Evolutionary conservation across 2,329 filamentous ascomycete genomes (phyloP).

Genomic region (Xylariales sp.): DNA sequence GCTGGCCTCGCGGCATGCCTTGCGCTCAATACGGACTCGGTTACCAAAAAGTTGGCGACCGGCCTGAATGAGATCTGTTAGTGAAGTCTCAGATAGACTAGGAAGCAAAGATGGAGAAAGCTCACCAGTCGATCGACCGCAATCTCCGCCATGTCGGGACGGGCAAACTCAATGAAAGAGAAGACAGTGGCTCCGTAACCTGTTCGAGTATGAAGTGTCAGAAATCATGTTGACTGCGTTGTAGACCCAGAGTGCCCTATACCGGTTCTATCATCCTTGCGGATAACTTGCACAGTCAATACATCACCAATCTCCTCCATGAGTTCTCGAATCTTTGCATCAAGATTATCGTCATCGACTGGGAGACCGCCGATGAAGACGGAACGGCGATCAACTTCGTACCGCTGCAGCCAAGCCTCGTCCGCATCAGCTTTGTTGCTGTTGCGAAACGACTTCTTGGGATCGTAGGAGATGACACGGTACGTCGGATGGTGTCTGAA

Average conservation of each 20-base stretch:
- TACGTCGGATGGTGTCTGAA: constrained; percentile 29
- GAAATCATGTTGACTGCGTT: constrained; percentile 13
- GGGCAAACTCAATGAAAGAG: constrained; percentile 35
- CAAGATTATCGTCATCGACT: constrained; percentile 16
- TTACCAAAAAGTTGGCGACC: constrained; percentile 26
- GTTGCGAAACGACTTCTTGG: constrained; percentile 23
- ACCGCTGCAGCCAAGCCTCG: constrained; percentile 25
- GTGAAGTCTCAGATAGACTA: constrained; percentile 11
- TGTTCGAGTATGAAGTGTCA: constrained; percentile 6
- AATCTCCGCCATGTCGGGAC: constrained; percentile 31
- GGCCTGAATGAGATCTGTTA: constrained; percentile 22
- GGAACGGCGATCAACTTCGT: constrained; percentile 30
- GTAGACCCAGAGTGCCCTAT: constrained; percentile 6
- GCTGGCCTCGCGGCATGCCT: constrained; percentile 18
- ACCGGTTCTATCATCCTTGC: constrained; percentile 15
- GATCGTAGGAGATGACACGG: constrained; percentile 26
- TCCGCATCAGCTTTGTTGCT: constrained; percentile 20
- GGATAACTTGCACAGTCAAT: constrained; percentile 23
- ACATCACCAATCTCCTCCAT: constrained; percentile 23
- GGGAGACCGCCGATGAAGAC: constrained; percentile 30
- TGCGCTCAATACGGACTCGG: constrained; percentile 34
- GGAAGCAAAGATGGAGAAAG: constrained; percentile 3
- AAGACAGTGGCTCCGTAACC: constrained; percentile 23
- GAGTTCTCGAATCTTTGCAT: constrained; percentile 19
- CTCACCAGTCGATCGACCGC: constrained; percentile 34